Evolutionary conservation across 1,284 basidiomycete species (phyloP).

Genomic region (Boletus semigastroideus): DNA sequence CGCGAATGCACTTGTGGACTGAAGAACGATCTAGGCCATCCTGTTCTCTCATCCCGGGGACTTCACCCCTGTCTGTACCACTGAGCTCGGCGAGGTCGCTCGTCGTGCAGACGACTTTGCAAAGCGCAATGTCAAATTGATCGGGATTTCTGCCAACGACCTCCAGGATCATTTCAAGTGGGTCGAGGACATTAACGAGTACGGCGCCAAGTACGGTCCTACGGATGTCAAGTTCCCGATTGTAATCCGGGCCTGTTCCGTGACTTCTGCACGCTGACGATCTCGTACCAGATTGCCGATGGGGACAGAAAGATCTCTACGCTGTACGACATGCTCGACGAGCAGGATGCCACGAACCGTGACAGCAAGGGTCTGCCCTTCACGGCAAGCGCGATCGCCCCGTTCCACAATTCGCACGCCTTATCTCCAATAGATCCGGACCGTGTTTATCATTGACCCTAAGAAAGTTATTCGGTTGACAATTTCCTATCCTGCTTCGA

Average conservation of each 20-base stretch:
- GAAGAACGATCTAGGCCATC: slow-evolving; percentile 52
- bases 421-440: slow-evolving; percentile 69
- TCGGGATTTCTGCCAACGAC: slow-evolving; percentile 93
- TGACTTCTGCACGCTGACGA: slow-evolving; percentile 7
- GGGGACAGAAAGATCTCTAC: slow-evolving; percentile 83
- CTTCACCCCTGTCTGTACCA: slow-evolving; percentile 88
- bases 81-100: slow-evolving; percentile 95
- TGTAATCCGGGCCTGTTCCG: slow-evolving; percentile 43
- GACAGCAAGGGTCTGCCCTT: slow-evolving; percentile 89
- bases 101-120: slow-evolving; percentile 83
- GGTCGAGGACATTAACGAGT: slow-evolving; percentile 91
- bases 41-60: slow-evolving; percentile 94
- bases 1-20: background rate
- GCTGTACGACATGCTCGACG: slow-evolving; percentile 94
- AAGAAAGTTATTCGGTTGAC: slow-evolving; percentile 90
- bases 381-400: slow-evolving; percentile 45
- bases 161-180: slow-evolving; percentile 85
- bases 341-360: slow-evolving; percentile 92
- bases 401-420: slow-evolving; percentile 4
- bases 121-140: slow-evolving; percentile 88
- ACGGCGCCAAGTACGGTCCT: slow-evolving; percentile 62
- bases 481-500: slow-evolving; percentile 87
- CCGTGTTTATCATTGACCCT: slow-evolving; percentile 93
- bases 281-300: slow-evolving; percentile 76
- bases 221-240: slow-evolving; percentile 91